Conservation (phyloP, 2,329 filamentous ascomycete genomes). For the Fusarium penzigii region DNA sequence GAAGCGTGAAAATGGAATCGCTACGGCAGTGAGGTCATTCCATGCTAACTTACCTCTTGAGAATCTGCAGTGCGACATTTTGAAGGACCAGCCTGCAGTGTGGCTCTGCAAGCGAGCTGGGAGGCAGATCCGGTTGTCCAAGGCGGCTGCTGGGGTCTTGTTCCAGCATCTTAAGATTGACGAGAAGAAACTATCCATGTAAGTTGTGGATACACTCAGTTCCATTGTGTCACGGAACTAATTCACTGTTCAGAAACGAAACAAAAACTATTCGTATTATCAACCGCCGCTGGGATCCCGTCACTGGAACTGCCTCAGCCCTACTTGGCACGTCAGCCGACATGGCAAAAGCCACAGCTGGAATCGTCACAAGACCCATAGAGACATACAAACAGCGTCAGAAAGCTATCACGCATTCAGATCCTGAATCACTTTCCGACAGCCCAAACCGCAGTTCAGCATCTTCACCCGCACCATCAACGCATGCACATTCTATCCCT, state of each 20-base stretch:
- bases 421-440: not conserved
- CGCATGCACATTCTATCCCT: not conserved
- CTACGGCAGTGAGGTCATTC: conserved; percentile 64
- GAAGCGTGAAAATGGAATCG: conserved; percentile 61
- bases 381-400: conserved; percentile 15
- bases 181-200: conserved; percentile 13
- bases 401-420: not conserved
- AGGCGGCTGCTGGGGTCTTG: not conserved
- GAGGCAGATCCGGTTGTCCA: not conserved
- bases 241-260: conserved; percentile 8
- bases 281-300: conserved; percentile 20
- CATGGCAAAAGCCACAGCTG: conserved; percentile 10
- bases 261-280: conserved; percentile 11
- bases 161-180: conserved; percentile 5
- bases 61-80: not conserved
- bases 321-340: conserved; percentile 9
- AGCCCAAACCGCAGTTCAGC: not conserved
- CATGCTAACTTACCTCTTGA: conserved; percentile 62
- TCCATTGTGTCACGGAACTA: not conserved
- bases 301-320: conserved; percentile 9
- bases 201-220: not conserved
- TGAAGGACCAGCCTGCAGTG: not conserved
- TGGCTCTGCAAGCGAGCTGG: not conserved
- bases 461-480: not conserved
- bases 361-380: conserved; percentile 12